Evolutionary conservation across 768 basidiomycete genomes (phyloP).

Genomic region (Russula griseocarnosa): DNA sequence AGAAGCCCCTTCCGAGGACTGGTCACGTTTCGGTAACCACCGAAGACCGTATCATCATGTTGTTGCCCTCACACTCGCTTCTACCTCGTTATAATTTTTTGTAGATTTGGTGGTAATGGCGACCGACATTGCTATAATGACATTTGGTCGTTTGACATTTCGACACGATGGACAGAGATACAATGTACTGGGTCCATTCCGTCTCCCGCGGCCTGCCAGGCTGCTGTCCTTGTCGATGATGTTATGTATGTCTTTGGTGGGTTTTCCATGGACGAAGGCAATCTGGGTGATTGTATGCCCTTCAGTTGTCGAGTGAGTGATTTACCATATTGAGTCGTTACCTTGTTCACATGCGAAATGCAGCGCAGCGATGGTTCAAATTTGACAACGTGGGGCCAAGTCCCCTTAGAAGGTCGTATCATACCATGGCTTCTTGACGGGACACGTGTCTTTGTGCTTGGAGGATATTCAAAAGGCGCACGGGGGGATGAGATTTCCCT

Average conservation of each 20-base stretch:
- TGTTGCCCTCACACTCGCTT: slow-evolving; percentile 18
- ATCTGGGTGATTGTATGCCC: too few relatives aligned
- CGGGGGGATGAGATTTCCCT: too few relatives aligned
- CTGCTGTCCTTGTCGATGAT: slow-evolving; percentile 95
- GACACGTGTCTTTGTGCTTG: too few relatives aligned
- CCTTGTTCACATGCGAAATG: too few relatives aligned
- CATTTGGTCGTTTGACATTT: slow-evolving; percentile 86
- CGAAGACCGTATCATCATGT: slow-evolving; percentile 47
- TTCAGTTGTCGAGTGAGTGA: too few relatives aligned
- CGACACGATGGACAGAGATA: slow-evolving; percentile 84
- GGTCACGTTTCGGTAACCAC: slow-evolving; percentile 85
- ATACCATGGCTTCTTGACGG: too few relatives aligned
- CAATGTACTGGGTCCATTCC: slow-evolving; percentile 97
- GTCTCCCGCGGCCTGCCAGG: slow-evolving; percentile 87
- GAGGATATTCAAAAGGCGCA: too few relatives aligned
- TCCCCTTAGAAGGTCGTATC: too few relatives aligned
- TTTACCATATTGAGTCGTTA: too few relatives aligned
- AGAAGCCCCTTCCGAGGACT: slow-evolving; percentile 69
- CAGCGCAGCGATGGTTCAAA: too few relatives aligned
- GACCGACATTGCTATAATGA: slow-evolving; percentile 98
- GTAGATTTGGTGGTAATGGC: slow-evolving; percentile 96
- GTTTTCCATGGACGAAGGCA: too few relatives aligned
- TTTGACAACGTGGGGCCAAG: too few relatives aligned
- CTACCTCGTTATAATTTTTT: slow-evolving; percentile 9
- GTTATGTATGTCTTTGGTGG: slow-evolving; percentile 98